phyloP scores from a whole-genome alignment of 495 filamentous ascomycete genomes.

The Pseudotulostoma volvatum region DNA sequence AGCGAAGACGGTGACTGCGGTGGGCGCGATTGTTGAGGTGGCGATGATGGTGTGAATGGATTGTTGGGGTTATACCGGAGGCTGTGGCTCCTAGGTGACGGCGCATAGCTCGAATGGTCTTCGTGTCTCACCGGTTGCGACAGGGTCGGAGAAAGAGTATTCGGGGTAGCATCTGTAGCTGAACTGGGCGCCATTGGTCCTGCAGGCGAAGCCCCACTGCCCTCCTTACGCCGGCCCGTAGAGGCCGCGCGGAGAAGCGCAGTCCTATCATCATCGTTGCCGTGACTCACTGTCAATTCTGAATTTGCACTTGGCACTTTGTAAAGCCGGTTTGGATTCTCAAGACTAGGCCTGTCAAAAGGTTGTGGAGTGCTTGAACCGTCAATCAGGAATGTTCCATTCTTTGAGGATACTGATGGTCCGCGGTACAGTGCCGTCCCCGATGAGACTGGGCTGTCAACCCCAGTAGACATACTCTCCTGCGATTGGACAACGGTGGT shows the following conservation, averaged over 20 bases:
- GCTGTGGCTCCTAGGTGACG: no score
- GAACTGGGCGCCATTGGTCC: constrained; percentile 11
- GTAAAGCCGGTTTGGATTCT: constrained; percentile 18
- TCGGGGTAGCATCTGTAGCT: no score
- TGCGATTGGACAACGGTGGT: constrained; percentile 6
- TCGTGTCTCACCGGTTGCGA: no score
- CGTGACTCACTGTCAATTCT: constrained; percentile 9
- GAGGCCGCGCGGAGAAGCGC: constrained; percentile 24
- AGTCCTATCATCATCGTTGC: constrained; percentile 9
- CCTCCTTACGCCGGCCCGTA: constrained; percentile 25
- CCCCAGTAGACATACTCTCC: constrained; percentile 18
- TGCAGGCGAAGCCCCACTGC: constrained; percentile 7
- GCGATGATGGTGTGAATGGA: background rate
- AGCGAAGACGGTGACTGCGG: no score
- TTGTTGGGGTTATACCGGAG: background rate
- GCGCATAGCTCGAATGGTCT: no score
- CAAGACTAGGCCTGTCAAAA: constrained; percentile 19
- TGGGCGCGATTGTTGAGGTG: background rate
- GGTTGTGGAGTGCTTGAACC: constrained; percentile 28
- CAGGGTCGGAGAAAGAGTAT: no score
- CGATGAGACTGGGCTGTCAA: constrained; percentile 16
- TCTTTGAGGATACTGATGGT: constrained; percentile 14
- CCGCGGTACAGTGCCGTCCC: constrained; percentile 15
- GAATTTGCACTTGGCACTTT: constrained; percentile 13
- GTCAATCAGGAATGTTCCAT: constrained; percentile 23